Evolutionary conservation across 192 early-diverging fungal species (phyloP), one percentile per base, ranked within the genome.

Genomic region (Physocladia obscura): DNA sequence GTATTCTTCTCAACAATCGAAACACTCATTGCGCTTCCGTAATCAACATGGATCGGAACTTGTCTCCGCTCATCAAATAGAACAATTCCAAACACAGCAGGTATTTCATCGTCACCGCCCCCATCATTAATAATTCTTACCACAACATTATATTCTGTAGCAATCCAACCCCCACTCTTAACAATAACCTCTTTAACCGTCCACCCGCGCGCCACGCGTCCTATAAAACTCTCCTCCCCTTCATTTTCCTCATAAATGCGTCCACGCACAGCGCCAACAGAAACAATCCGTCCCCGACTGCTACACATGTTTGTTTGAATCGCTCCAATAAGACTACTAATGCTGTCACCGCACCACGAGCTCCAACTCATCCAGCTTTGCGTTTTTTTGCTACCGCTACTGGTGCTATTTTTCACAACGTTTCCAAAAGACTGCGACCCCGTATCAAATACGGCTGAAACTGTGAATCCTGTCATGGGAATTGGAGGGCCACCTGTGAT

Each of bases 321-420:
- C 63, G 63, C 63, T 2, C 63, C 63, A 52, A 65, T 49, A 44
- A 65, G 34, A 19, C 48, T 51, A n/a, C 24, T 51, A 8, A 65
- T 26, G n/a, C 63, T 65, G 34, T 65, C 63, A 13, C 63, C 63
- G 48, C 63, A 65, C 63, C 63, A 65, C 24, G 29, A 34, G 34
- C 63, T 65, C 63, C 63, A 65, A 35, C 24, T 52, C 63, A 65
- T 65, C 63, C 63, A 65, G 26, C 49, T 52, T n/a, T 37, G 63
- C 63, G 63, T 19, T n/a, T n/a, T 8, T n/a, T 8, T 8, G 26
- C n/a, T 27, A 8, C 52, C 52, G 26, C n/a, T 54, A 22, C 26
- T 54, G 52, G 6, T 29, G 15, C 15, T 29, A 54, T 6, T 36
- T 19, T 29, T 8, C 57, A 17, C 57, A 4, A 62, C 60, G n/a